These are phyloP conservation scores for Penicillium pancosmium DNA, from an alignment of 495 filamentous ascomycete genomes.

Conservation along the genomic window DNA sequence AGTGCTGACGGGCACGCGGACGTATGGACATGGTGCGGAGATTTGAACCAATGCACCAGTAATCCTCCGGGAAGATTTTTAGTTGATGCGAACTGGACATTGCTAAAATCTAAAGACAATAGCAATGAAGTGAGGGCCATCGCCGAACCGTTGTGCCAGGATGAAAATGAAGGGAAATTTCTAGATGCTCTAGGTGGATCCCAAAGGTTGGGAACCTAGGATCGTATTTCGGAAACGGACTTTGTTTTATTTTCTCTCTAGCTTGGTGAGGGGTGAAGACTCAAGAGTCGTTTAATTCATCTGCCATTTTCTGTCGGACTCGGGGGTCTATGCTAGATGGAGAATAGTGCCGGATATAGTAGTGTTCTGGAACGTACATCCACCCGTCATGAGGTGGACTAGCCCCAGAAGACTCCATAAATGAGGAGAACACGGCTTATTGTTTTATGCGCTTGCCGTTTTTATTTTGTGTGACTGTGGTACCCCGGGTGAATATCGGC, in stretches of 20 bases:
- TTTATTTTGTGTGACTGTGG: neutral
- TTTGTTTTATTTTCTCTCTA: neutral
- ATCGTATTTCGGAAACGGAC: neutral
- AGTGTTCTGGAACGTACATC: neutral
- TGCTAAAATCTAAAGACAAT: no score
- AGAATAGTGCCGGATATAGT: neutral
- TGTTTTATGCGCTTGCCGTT: neutral
- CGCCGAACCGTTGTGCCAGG: no score
- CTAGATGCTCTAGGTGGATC: neutral
- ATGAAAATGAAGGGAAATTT: neutral
- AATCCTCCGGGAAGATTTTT: no score
- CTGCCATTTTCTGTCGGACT: no score
- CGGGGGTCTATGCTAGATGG: neutral
- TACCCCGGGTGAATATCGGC: slow-evolving; percentile 8
- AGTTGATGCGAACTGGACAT: no score
- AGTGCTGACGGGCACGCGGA: neutral
- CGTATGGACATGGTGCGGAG: slow-evolving; percentile 1
- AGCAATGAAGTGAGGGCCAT: no score
- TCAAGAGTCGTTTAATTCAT: no score
- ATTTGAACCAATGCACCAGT: neutral
- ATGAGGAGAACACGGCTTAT: neutral
- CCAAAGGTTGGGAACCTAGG: neutral
- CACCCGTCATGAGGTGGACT: neutral
- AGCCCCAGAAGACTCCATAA: neutral
- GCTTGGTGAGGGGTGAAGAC: no score